Evolutionary conservation across 805 yeast species (phyloP), one percentile per base, ranked within the genome.

Genomic region (Saccharomyces paradoxus): DNA sequence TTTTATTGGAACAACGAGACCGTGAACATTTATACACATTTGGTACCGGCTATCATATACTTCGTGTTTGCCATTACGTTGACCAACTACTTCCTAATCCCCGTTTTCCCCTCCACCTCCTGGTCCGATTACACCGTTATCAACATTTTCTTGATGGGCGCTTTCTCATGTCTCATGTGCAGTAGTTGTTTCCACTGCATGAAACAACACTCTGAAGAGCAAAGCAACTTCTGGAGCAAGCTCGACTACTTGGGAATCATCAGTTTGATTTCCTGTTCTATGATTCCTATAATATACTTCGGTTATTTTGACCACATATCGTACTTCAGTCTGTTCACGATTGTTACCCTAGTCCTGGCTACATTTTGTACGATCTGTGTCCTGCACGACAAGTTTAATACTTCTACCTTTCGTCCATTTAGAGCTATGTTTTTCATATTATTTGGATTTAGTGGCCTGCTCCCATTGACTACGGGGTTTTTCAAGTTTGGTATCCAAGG

Each of bases 221-320:
- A 84, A 2, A 70, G 81, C 37, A 74, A 70, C 52, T 67, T 80
- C 41, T 87, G 90, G 56, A 85, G 86, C 67, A 84, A 81, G 63
- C 75, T 86, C 49, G 94, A 87, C 67, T 87, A 87, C 64, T 74
- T 87, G 60, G 94, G 94, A 0, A 87, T 87, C 53, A 83, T 86
- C 30, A 71, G 84, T 13, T 73, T 86, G 56, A 85, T 86, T 52
- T 78, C 87, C 3, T 77, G 86, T 55, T 83, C 89, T 1, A 77
- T 82, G 69, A 73, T 81, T 8, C 76, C 83, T 1, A 58, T 81
- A 21, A 63, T 79, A 17, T 77, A 75, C 59, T 78, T 75, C 58
- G 79, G 80, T 5, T 71, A 72, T 54, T 67, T 69, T 51, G 79
- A 76, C 55, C 67, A 68, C 47, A 53, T 65, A 24, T 58, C 55